phyloP scores from a whole-genome alignment of 208 protist species.

The Phytomonas sp. region DNA sequence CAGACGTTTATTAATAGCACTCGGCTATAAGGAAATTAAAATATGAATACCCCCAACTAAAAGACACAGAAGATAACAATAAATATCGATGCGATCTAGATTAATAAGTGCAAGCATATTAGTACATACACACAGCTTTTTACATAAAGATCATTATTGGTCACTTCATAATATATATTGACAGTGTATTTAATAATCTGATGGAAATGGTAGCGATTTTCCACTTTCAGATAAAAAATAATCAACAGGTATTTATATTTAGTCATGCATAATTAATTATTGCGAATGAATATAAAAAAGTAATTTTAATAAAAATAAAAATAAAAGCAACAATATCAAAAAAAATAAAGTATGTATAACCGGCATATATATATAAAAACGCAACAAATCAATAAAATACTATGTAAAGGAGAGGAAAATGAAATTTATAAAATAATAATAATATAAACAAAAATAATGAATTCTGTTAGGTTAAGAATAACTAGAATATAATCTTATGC shows the following conservation, averaged over 20 bases:
- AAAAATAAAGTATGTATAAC: neutral
- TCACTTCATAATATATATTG: neutral
- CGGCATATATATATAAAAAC: conserved; percentile 6
- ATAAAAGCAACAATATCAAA: conserved; percentile 2
- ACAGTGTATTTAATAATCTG: neutral
- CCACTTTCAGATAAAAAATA: conserved; percentile 14
- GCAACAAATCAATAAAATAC: conserved; percentile 11
- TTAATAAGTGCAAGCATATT: neutral
- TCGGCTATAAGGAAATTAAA: neutral
- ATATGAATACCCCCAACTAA: neutral
- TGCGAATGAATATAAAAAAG: conserved; percentile 11
- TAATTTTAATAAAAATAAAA: conserved; percentile 10
- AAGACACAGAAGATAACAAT: neutral
- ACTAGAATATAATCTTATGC: neutral
- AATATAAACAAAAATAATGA: conserved; percentile 3
- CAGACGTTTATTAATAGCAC: neutral
- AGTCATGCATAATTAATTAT: conserved; percentile 4
- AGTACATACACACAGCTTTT: neutral
- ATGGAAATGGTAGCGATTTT: neutral
- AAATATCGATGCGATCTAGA: neutral
- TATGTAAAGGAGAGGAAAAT: conserved; percentile 10
- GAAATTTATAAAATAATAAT: neutral
- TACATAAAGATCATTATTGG: neutral
- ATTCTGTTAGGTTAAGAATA: neutral
- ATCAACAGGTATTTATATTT: conserved; percentile 8